These are phyloP conservation scores for Ceratocystis diversiconidia DNA, from an alignment of 2,329 filamentous ascomycete genomes.

Conservation along the genomic window DNA sequence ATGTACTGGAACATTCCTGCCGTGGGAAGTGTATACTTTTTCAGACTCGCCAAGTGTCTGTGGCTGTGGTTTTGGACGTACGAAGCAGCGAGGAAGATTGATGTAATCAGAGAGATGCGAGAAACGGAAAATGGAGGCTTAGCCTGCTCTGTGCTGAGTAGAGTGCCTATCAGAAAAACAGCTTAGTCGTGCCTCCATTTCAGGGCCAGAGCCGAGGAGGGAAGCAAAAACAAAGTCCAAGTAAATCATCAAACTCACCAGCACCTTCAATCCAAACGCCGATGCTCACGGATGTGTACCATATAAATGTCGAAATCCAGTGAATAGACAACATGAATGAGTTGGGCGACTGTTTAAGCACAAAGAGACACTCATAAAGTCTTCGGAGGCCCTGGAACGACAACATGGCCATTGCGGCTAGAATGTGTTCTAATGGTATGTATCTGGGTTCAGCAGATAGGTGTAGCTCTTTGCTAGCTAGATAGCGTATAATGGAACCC, in stretches of 20 bases:
- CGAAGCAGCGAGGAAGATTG: constrained; percentile 56
- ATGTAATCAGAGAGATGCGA: constrained; percentile 32
- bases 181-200: not conserved
- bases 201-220: not conserved
- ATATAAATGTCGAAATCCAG: constrained; percentile 64
- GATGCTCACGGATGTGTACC: constrained; percentile 60
- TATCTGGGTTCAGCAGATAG: constrained; percentile 20
- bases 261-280: constrained; percentile 76
- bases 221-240: not conserved
- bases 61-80: constrained; percentile 63
- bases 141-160: not conserved
- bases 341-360: constrained; percentile 48
- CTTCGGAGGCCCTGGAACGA: constrained; percentile 59
- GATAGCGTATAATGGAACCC: constrained; percentile 38
- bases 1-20: constrained; percentile 57
- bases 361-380: constrained; percentile 56
- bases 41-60: constrained; percentile 50
- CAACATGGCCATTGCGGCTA: constrained; percentile 59
- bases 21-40: constrained; percentile 70
- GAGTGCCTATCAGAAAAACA: not conserved
- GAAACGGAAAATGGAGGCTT: not conserved
- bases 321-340: constrained; percentile 77
- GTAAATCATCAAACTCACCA: constrained; percentile 33
- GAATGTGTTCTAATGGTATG: constrained; percentile 49
- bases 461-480: constrained; percentile 29